Evolutionary conservation across 176 grass and related monocot species (phyloP), one percentile per base, ranked within the genome.

Genomic region (barley (Hordeum vulgare)): DNA sequence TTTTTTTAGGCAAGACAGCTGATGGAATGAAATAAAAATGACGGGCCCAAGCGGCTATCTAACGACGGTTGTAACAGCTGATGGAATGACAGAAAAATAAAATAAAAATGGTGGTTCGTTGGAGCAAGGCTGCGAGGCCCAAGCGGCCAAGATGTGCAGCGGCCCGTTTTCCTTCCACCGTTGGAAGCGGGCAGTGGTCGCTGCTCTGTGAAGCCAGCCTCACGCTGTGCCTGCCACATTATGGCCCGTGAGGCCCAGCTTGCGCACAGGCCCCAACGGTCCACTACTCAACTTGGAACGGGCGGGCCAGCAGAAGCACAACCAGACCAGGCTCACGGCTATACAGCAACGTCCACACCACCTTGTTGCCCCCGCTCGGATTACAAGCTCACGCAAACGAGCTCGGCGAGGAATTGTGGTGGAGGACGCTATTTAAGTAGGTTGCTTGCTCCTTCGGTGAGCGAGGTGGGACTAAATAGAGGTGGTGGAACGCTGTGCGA

Each of bases 141-240:
- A 49, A 17, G 14, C 14, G 45, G 45, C 4, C 1, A 17, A 14
- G 45, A 17, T 49, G 45, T 17, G 45, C 45, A 49, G 45, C 45
- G 14, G 45, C 45, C 45, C 45, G 45, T n/a, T 76, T 62, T 77
- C 85, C 85, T 82, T 27, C 78, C 79, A 87, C 78, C 85, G 85
- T 76, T 75, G 76, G 51, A 61, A 86, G 77, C 29, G 67, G 77
- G 67, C 65, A 70, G 84, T 56, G 3, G 27, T 81, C 81, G 89
- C 77, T 88, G 89, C 85, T 88, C 81, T 88, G 81, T 85, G 20
- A 88, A 81, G 9, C 77, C 81, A 88, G 78, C 78, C 89, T 81
- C 33, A 78, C 77, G 80, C 84, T 1, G 3, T 24, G 57, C 18
- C 51, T 56, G 51, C 51, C 18, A 54, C 51, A 54, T 54, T 5